These are phyloP conservation scores for Colletotrichum gigasporum DNA, from an alignment of 2,329 filamentous ascomycete species.

Conservation along the genomic window DNA sequence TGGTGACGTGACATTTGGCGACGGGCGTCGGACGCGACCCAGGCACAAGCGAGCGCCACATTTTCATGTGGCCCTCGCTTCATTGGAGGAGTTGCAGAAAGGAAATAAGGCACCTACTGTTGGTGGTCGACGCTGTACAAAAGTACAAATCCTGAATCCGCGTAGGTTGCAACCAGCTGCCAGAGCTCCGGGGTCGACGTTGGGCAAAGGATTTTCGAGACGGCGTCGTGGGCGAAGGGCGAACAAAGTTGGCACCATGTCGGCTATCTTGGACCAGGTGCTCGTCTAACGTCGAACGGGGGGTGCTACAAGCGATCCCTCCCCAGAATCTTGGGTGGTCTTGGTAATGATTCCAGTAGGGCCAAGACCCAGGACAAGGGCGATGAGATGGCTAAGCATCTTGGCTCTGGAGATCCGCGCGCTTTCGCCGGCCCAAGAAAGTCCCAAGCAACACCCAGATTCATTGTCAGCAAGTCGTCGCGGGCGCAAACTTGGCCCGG, in stretches of 20 bases:
- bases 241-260: constrained; percentile 9
- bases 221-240: neutral
- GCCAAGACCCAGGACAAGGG: neutral
- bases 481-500: neutral
- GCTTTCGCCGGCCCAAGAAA: constrained; percentile 3
- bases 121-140: neutral
- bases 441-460: constrained; percentile 11
- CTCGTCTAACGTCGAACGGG: neutral
- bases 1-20: constrained; percentile 15
- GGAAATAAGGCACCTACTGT: constrained; percentile 22
- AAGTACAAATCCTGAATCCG: neutral
- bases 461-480: constrained; percentile 20
- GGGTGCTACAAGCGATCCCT: no score
- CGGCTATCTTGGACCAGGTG: constrained; percentile 14
- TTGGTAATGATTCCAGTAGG: neutral
- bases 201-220: neutral
- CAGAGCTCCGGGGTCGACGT: no score
- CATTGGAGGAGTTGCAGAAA: constrained; percentile 11
- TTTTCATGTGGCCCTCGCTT: neutral
- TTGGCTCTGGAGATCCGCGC: constrained; percentile 28
- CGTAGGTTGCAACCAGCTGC: neutral
- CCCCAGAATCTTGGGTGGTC: neutral
- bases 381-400: constrained; percentile 14
- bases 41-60: constrained; percentile 19
- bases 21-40: neutral